phyloP scores from a whole-genome alignment of 768 basidiomycete genomes.

The Suillus ampliporus region DNA sequence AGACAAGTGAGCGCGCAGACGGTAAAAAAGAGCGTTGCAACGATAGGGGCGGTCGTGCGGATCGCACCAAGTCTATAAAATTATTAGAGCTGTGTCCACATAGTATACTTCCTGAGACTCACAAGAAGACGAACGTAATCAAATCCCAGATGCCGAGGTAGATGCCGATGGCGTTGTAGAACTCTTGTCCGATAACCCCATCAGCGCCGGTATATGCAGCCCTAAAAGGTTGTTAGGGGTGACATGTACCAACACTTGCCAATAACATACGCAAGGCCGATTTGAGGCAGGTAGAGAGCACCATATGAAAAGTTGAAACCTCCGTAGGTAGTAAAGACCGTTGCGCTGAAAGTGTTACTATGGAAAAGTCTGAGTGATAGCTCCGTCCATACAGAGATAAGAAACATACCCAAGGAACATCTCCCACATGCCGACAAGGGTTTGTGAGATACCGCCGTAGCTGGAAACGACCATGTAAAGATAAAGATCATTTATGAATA shows the following conservation, averaged over 20 bases:
- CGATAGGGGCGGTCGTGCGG: constrained; percentile 31
- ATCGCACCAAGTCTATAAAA: constrained; percentile 29
- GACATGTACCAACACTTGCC: too few relatives aligned
- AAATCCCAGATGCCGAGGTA: constrained; percentile 33
- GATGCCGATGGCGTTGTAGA: constrained; percentile 31
- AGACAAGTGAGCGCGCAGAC: constrained; percentile 31
- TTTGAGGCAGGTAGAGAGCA: constrained; percentile 30
- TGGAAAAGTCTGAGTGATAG: constrained; percentile 16
- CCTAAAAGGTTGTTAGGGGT: constrained; percentile 18
- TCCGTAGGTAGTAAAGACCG: constrained; percentile 35
- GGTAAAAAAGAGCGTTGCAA: constrained; percentile 26
- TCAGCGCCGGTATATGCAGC: constrained; percentile 31
- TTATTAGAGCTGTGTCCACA: neutral
- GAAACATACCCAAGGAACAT: constrained; percentile 35
- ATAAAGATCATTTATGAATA: neutral
- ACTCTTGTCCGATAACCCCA: constrained; percentile 30
- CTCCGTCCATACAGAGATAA: neutral
- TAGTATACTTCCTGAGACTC: constrained; percentile 7
- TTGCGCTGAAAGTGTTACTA: constrained; percentile 34
- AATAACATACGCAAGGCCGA: constrained; percentile 32
- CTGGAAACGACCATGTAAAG: constrained; percentile 17
- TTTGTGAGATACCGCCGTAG: constrained; percentile 37
- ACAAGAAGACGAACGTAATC: constrained; percentile 32
- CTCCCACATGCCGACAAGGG: constrained; percentile 38
- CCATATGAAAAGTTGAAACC: constrained; percentile 36